Percentiles rank a stretch among this genome's conserved stretches.
Conservation (phyloP, 2,329 filamentous ascomycete genomes). For the Stachybotrys chartarum region DNA sequence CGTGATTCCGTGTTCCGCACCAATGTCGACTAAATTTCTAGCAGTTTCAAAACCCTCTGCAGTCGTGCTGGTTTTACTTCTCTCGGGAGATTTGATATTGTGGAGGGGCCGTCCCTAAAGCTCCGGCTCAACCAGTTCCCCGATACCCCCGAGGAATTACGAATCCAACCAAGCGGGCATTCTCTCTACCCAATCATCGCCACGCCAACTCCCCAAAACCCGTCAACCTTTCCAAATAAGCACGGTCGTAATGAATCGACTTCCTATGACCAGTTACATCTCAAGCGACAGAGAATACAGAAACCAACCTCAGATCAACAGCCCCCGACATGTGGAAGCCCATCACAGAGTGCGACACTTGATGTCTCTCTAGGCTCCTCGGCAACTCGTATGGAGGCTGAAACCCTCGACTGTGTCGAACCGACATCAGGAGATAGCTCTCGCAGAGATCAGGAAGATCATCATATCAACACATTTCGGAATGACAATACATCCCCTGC, state of each 20-base stretch:
- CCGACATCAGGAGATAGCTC: too few species aligned
- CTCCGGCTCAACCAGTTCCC: not conserved
- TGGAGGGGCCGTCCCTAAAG: not conserved
- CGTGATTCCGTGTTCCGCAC: not conserved
- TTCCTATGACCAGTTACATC: too few species aligned
- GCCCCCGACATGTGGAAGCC: too few species aligned
- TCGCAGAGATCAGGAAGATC: too few species aligned
- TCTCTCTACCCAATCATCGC: not conserved
- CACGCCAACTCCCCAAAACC: not conserved
- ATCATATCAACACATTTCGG: too few species aligned
- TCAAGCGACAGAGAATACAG: not conserved
- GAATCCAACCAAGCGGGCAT: not conserved
- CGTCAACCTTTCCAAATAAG: not conserved
- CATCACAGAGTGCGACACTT: too few species aligned
- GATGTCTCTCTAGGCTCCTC: not conserved
- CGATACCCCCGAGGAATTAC: not conserved
- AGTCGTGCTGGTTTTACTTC: not conserved
- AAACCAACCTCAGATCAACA: not conserved
- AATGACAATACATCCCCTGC: too few species aligned
- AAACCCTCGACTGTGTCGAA: too few species aligned
- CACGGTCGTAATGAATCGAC: not conserved
- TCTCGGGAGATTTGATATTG: not conserved
- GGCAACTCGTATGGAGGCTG: not conserved
- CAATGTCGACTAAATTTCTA: not conserved
- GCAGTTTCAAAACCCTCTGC: not conserved